A percentile compares a stretch with the other conserved stretches of the same genome.
Conservation (phyloP, 1,284 basidiomycete species). For the Ceraceosorus guamensis region DNA sequence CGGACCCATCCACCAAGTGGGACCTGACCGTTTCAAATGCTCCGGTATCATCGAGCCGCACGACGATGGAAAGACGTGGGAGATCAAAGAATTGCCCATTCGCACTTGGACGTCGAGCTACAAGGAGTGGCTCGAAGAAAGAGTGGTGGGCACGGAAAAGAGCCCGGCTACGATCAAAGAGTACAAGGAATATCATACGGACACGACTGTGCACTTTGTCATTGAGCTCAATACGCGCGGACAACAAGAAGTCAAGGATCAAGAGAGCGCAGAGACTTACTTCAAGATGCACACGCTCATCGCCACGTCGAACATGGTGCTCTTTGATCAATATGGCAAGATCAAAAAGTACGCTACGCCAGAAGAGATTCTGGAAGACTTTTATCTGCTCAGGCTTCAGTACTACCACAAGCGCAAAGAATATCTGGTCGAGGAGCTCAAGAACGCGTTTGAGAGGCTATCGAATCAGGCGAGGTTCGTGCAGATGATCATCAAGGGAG, state of each 20-base stretch:
- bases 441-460: constrained; percentile 72
- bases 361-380: constrained; percentile 88
- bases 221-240: constrained; percentile 74
- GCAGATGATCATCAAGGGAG: constrained; percentile 83
- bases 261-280: constrained; percentile 72
- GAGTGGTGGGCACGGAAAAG: constrained; percentile 58
- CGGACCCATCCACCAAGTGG: constrained; percentile 62
- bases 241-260: constrained; percentile 75
- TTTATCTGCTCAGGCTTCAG: constrained; percentile 79
- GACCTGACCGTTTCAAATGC: constrained; percentile 81
- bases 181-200: constrained; percentile 60
- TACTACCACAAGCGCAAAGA: constrained; percentile 78
- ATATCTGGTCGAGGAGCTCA: constrained; percentile 75
- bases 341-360: constrained; percentile 87
- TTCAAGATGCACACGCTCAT: constrained; percentile 83
- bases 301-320: constrained; percentile 93
- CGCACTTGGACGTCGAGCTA: constrained; percentile 90
- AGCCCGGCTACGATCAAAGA: constrained; percentile 56
- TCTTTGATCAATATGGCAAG: constrained; percentile 91
- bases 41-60: constrained; percentile 68
- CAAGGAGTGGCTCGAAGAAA: constrained; percentile 79
- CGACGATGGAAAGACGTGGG: constrained; percentile 71
- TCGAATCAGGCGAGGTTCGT: constrained; percentile 96
- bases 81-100: constrained; percentile 92
- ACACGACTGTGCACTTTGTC: constrained; percentile 82